These are phyloP conservation scores for Astrothelium macrocarpum DNA, from an alignment of 495 filamentous ascomycete genomes.

Conservation along the genomic window DNA sequence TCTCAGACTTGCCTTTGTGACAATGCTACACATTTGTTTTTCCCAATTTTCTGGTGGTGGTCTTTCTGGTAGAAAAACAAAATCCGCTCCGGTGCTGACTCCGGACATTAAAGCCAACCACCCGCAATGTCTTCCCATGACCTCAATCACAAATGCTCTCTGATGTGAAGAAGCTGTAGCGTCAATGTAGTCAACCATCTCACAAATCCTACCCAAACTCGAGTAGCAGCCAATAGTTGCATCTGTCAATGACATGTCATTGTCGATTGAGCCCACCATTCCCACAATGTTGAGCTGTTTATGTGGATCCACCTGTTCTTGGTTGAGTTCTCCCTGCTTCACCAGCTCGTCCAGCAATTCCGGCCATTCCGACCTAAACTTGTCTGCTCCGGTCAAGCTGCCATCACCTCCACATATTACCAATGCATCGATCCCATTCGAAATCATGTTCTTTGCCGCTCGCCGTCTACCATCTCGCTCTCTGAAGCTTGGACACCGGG, in stretches of 20 bases:
- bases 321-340: constrained; percentile 52
- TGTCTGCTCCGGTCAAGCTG: constrained; percentile 91
- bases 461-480: constrained; percentile 71
- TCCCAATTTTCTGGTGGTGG: constrained; percentile 82
- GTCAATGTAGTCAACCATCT: constrained; percentile 92
- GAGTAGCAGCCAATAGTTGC: constrained; percentile 97
- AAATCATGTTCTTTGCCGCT: constrained; percentile 87
- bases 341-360: constrained; percentile 76
- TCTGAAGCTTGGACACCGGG: constrained; percentile 79
- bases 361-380: constrained; percentile 87
- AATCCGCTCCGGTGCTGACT: constrained; percentile 91
- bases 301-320: constrained; percentile 61
- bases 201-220: constrained; percentile 81
- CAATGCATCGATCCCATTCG: constrained; percentile 88
- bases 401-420: constrained; percentile 97
- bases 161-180: constrained; percentile 96
- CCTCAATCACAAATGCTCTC: constrained; percentile 93
- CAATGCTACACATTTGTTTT: constrained; percentile 74
- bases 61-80: constrained; percentile 93
- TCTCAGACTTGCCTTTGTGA: constrained; percentile 55
- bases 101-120: constrained; percentile 97
- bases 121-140: constrained; percentile 98
- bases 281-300: constrained; percentile 88
- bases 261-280: constrained; percentile 94
- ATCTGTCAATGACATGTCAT: constrained; percentile 93